Conservation (phyloP, 1,284 basidiomycete species). For the Singerocomus rubriflavus region DNA sequence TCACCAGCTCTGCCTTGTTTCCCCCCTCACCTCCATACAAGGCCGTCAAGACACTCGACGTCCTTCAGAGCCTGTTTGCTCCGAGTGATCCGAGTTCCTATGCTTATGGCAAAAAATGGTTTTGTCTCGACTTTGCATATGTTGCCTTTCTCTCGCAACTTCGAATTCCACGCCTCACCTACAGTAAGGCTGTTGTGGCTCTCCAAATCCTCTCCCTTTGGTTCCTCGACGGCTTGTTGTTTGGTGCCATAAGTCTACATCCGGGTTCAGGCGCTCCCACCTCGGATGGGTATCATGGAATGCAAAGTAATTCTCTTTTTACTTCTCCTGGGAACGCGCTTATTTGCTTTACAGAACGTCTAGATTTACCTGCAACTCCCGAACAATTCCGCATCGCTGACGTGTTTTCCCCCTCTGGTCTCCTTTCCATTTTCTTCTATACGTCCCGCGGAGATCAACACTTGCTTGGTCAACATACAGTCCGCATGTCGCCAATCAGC, state of each 20-base stretch:
- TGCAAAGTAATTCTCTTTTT: slow-evolving; percentile 30
- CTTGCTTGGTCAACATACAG: slow-evolving; percentile 85
- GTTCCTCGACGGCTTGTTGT: slow-evolving; percentile 65
- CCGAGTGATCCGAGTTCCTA: slow-evolving; percentile 41
- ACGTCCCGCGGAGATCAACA: slow-evolving; percentile 46
- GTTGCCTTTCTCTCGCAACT: slow-evolving; percentile 60
- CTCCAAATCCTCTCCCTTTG: slow-evolving; percentile 58
- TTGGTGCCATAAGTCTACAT: slow-evolving; percentile 63
- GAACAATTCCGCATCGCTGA: slow-evolving; percentile 44
- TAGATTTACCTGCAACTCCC: slow-evolving; percentile 43
- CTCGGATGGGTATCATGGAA: slow-evolving; percentile 19
- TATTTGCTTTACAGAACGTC: slow-evolving; percentile 28
- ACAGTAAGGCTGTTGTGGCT: slow-evolving; percentile 57
- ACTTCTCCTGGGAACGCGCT: slow-evolving; percentile 2
- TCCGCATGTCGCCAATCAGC: slow-evolving; percentile 86
- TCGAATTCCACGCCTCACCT: slow-evolving; percentile 76
- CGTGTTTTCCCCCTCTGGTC: slow-evolving; percentile 46
- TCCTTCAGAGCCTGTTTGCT: slow-evolving; percentile 49
- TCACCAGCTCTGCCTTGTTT: accelerated
- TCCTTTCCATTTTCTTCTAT: slow-evolving; percentile 40
- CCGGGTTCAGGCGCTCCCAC: slow-evolving; percentile 28
- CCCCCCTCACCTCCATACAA: slow-evolving; percentile 12
- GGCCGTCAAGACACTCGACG: slow-evolving; percentile 58
- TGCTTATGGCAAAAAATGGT: slow-evolving; percentile 62
- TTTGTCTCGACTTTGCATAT: slow-evolving; percentile 62